Evolutionary conservation across 1,284 basidiomycete genomes (phyloP), one percentile per base, ranked within the genome.

Genomic region (Boletellus deceptivus): DNA sequence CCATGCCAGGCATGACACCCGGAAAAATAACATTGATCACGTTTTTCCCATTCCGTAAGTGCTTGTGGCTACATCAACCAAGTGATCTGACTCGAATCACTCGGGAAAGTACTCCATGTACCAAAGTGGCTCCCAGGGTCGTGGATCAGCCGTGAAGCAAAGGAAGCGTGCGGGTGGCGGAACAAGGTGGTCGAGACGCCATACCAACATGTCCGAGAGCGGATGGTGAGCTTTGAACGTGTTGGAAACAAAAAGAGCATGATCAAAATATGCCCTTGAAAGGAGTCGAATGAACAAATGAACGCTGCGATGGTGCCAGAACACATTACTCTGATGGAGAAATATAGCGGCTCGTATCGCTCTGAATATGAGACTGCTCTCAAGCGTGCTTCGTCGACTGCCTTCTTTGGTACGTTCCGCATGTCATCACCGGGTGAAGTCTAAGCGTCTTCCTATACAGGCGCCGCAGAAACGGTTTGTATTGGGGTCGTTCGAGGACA

Each of bases 101-200:
- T n/a, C 18, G 18, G 4, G 29, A 54, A 43, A 57, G 59, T 60
- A n/a, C 35, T 58, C 1, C 44, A 43, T 25, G 35, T 62, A 3
- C 59, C 59, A 3, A 46, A 52, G 24, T 60, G 59, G 59, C 22
- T 60, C n/a, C 55, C 60, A 8, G 53, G 55, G 0, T 57, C 58
- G 3, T 46, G 35, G 27, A 24, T 55, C 3, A 60, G 48, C 25
- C 37, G 34, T 10, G 40, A 49, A 34, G 22, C 33, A 16, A 35
- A 46, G 29, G 29, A 46, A 14, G 18, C 37, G 16, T 10, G 24
- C 9, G 10, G 33, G 10, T 52, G 47, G 41, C 44, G 38, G 10
- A 6, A 25, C 13, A 50, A 50, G 18, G 41, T 56, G 36, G 6
- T 55, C 4, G 49, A 58, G 8, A 24, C 31, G 5, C 56, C 56